Evolutionary conservation across 306 rosid species (phyloP), one percentile per base, ranked within the genome.

Genomic region (Astragalus membranaceus): DNA sequence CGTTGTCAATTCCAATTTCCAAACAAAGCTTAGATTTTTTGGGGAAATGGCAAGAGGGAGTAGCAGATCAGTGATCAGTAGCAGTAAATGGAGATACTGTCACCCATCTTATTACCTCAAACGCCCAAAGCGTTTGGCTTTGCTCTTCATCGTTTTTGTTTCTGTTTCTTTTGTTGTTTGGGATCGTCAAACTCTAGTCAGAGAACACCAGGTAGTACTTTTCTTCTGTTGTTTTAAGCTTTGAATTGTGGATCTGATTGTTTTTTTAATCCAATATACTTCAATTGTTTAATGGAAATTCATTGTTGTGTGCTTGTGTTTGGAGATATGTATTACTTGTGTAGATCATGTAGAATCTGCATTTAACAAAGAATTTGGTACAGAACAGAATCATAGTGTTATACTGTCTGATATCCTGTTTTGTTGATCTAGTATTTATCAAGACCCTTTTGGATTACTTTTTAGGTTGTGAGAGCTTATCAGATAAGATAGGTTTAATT

Each of bases 121-220:
- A 88, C 81, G 99, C 10, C 99, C 99, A 11, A 86, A 88, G 78
- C 90, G 97, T 46, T 56, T 91, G 60, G 96, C 99, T 69, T 55
- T 94, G 81, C 92, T 94, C n/a, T 82, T 94, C 87, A 83, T 94
- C 11, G 84, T 80, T 10, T 94, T 91, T 32, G 95, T 86, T 48
- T 84, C 78, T n/a, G 85, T 60, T 39, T 64, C 81, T 73, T 73
- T 94, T 30, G 2, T 94, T 50, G 83, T 94, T 5, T 94, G 99
- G 99, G 99, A 94, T 66, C 99, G 97, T 51, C 99, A 94, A 73
- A 94, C 88, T 53, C 78, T 94, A 13, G 78, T 88, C 83, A 75
- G 85, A 53, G 97, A 94, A 69, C 88, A 94, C 65, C 89, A 94
- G 99, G 99, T 94, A 71, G 44, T n/a, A 0, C 23, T 64, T 3